Base-by-base conservation (phyloP, 345 rosid species). In the Limnanthes douglasii region DNA sequence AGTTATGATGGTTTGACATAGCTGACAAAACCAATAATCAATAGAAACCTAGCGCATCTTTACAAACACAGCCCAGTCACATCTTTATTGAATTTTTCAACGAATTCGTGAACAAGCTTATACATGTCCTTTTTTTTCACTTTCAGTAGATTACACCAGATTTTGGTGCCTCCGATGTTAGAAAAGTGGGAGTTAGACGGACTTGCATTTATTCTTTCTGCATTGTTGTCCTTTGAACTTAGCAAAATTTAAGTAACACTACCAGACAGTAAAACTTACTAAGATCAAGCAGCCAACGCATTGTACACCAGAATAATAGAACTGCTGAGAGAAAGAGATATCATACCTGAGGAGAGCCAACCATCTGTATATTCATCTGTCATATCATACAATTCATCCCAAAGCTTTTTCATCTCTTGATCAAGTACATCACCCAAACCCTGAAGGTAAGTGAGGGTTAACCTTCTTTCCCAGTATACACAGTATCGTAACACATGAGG, bases 271-370 rank as follows among this genome's bases (percentile, higher is more conserved):
- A 17, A 5, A 13, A 40, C 28, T 18, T 5, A 10, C 8, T 5
- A 20, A 30, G 24, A 21, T 30, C 3, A 9, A 24, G 37, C 50
- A 7, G n/a, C n/a, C n/a, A n/a, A n/a, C n/a, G n/a, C n/a, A n/a
- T n/a, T n/a, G n/a, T n/a, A 25, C n/a, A 31, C 30, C 18, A 2
- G 37, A 19, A 34, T 29, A 12, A 34, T 14, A 4, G 11, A 11
- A 1, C n/a, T n/a, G n/a, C n/a, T n/a, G n/a, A n/a, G n/a, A n/a
- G n/a, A n/a, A n/a, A n/a, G n/a, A 12, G 35, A 29, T 20, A 40
- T 18, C 21, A 25, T 60, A 75, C 96, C 96, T 0, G 96, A 76
- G 17, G 96, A 80, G 15, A 80, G 72, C 96, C 93, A 86, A 44
- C 44, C 51, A 32, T 77, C 94, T 13, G 96, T 86, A 48, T 59